phyloP scores from a whole-genome alignment of 176 grass and related monocot genomes.

The Carex cristatella region DNA sequence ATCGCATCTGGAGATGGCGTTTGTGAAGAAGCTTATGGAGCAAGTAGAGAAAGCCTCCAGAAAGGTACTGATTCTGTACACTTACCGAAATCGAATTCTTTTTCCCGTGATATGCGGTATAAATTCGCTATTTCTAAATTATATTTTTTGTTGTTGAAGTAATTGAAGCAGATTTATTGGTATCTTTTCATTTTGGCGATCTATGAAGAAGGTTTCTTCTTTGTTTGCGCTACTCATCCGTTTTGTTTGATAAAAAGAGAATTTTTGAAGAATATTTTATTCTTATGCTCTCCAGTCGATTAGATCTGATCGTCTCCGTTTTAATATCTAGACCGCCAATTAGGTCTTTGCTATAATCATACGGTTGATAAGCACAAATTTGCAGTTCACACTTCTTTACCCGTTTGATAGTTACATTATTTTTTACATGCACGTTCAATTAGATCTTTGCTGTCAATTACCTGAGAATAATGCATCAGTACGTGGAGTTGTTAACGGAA shows the following conservation, averaged over 20 bases:
- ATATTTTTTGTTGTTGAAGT: not conserved
- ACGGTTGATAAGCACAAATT: not conserved
- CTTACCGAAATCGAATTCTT: not conserved
- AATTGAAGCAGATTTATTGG: not conserved
- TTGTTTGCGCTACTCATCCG: not conserved
- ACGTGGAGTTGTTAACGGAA: not conserved
- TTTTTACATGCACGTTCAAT: not conserved
- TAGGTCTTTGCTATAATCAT: not conserved
- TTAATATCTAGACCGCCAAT: not conserved
- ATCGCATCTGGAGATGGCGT: slow-evolving; percentile 9
- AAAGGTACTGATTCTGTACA: slow-evolving; percentile 14
- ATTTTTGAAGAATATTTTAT: not conserved
- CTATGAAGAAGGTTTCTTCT: not conserved
- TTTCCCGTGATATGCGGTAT: not conserved
- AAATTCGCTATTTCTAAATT: not conserved
- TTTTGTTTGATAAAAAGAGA: not conserved
- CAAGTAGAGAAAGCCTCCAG: slow-evolving; percentile 22
- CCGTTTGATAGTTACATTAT: not conserved
- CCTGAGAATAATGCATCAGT: not conserved
- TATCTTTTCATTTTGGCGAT: not conserved
- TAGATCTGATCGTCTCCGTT: not conserved
- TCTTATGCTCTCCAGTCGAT: not conserved
- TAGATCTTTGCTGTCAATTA: not conserved
- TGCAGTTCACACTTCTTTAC: not conserved
- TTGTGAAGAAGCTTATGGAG: slow-evolving; percentile 24